Percentiles rank a stretch among this genome's conserved stretches.
These are phyloP conservation scores for Lipomyces sp. DNA, from an alignment of 805 yeast genomes.

Conservation along the genomic window DNA sequence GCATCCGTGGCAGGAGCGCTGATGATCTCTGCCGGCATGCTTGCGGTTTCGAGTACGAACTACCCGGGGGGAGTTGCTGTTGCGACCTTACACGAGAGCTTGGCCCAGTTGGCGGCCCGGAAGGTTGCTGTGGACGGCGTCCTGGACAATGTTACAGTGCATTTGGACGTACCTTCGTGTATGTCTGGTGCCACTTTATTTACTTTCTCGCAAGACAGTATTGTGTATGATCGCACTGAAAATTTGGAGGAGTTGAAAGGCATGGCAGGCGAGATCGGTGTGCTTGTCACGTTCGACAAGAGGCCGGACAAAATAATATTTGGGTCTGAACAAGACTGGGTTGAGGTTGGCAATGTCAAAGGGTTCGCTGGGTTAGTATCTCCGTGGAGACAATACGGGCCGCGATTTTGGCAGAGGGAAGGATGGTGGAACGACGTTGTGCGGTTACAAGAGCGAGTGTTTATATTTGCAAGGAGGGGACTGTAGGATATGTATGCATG, in stretches of 20 bases:
- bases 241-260: slow-evolving; percentile 46
- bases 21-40: slow-evolving; percentile 48
- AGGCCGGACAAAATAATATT: slow-evolving; percentile 10
- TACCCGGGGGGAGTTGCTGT: slow-evolving; percentile 91
- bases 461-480: slow-evolving; percentile 24
- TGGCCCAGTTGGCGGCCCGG: slow-evolving; percentile 52
- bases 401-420: slow-evolving; percentile 6
- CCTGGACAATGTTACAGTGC: slow-evolving; percentile 56
- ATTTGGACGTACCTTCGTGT: slow-evolving; percentile 78
- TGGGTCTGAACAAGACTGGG: slow-evolving; percentile 49
- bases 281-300: slow-evolving; percentile 52
- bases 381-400: slow-evolving; percentile 18
- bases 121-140: slow-evolving; percentile 94
- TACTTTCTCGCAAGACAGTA: slow-evolving; percentile 55
- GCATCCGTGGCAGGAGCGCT: slow-evolving; percentile 44
- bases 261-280: slow-evolving; percentile 58
- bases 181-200: slow-evolving; percentile 87
- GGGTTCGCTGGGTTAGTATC: slow-evolving; percentile 50
- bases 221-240: slow-evolving; percentile 78
- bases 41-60: slow-evolving; percentile 69
- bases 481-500: neutral
- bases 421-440: slow-evolving; percentile 31
- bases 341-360: slow-evolving; percentile 47
- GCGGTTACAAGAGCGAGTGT: slow-evolving; percentile 21
- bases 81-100: slow-evolving; percentile 54